Evolutionary conservation across 2,329 filamentous ascomycete species (phyloP).

Genomic region (Alternaria arbusti): DNA sequence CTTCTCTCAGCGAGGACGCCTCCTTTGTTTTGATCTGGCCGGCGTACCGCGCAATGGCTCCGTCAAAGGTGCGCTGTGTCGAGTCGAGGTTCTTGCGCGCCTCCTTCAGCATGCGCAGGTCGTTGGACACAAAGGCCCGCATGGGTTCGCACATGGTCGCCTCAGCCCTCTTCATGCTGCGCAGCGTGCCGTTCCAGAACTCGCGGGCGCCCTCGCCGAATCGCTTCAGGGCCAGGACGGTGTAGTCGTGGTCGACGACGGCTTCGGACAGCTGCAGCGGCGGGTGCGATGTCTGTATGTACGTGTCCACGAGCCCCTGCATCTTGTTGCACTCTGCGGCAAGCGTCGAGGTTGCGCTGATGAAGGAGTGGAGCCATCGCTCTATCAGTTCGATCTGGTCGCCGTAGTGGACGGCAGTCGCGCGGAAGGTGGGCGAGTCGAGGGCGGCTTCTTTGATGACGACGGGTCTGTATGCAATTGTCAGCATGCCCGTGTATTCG

Average conservation of each 20-base stretch:
- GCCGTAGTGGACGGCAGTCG: slow-evolving; percentile 81
- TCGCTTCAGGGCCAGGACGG: slow-evolving; percentile 81
- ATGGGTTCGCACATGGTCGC: slow-evolving; percentile 80
- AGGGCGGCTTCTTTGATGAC: slow-evolving; percentile 92
- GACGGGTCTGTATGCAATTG: slow-evolving; percentile 66
- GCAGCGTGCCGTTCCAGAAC: slow-evolving; percentile 80
- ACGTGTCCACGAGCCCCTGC: slow-evolving; percentile 79
- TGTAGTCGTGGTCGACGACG: slow-evolving; percentile 93
- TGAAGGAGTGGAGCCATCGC: slow-evolving; percentile 82
- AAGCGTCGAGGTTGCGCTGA: slow-evolving; percentile 67
- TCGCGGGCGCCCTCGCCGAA: slow-evolving; percentile 86
- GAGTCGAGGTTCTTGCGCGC: slow-evolving; percentile 75
- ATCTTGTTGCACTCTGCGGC: slow-evolving; percentile 72
- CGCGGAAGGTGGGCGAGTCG: slow-evolving; percentile 94
- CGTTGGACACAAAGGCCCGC: slow-evolving; percentile 75
- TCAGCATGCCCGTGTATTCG: slow-evolving; percentile 8
- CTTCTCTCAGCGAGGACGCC: slow-evolving; percentile 85
- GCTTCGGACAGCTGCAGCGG: slow-evolving; percentile 78
- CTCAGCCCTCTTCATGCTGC: slow-evolving; percentile 79
- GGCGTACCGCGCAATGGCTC: slow-evolving; percentile 79
- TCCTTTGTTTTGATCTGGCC: slow-evolving; percentile 92
- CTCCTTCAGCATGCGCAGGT: slow-evolving; percentile 87
- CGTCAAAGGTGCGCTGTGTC: slow-evolving; percentile 84
- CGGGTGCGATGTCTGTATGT: slow-evolving; percentile 77
- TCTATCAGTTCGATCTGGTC: slow-evolving; percentile 93